phyloP scores from a whole-genome alignment of 2,329 filamentous ascomycete genomes.

The Penicillium psychrosexuale region DNA sequence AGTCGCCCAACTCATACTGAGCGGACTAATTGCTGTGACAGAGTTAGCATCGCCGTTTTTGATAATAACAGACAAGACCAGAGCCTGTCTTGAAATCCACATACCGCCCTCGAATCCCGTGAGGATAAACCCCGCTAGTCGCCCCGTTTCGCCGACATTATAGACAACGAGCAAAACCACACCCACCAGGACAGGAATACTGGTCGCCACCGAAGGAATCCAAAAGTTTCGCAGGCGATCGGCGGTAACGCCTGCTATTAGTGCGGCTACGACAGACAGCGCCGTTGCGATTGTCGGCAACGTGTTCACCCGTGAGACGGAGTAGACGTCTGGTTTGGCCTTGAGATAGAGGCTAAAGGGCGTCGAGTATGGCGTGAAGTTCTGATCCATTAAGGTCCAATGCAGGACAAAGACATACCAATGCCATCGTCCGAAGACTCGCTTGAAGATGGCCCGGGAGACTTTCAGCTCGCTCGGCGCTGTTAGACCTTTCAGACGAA shows the following conservation, averaged over 20 bases:
- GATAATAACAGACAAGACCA: neutral
- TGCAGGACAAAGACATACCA: conserved; percentile 41
- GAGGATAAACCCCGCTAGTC: conserved; percentile 40
- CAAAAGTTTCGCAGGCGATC: conserved; percentile 39
- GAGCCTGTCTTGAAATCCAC: conserved; percentile 5
- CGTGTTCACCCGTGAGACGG: conserved; percentile 42
- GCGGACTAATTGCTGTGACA: conserved; percentile 22
- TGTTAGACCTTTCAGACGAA: conserved; percentile 22
- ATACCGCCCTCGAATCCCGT: conserved; percentile 39
- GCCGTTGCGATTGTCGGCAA: conserved; percentile 43
- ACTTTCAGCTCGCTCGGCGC: conserved; percentile 32
- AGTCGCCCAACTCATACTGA: conserved; percentile 44
- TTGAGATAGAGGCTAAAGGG: conserved; percentile 45
- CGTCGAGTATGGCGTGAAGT: conserved; percentile 33
- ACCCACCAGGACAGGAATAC: conserved; percentile 35
- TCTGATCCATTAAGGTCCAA: conserved; percentile 42
- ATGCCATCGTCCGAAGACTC: conserved; percentile 42
- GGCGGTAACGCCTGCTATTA: conserved; percentile 33
- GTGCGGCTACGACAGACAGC: conserved; percentile 37
- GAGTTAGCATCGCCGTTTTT: neutral
- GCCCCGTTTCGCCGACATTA: conserved; percentile 39
- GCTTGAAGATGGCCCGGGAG: conserved; percentile 36
- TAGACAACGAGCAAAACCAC: conserved; percentile 37
- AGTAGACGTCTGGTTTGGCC: conserved; percentile 37
- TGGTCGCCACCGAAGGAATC: conserved; percentile 31